These are phyloP conservation scores for Pestalotiopsis sp. DNA, from an alignment of 2,329 filamentous ascomycete genomes.

Conservation along the genomic window DNA sequence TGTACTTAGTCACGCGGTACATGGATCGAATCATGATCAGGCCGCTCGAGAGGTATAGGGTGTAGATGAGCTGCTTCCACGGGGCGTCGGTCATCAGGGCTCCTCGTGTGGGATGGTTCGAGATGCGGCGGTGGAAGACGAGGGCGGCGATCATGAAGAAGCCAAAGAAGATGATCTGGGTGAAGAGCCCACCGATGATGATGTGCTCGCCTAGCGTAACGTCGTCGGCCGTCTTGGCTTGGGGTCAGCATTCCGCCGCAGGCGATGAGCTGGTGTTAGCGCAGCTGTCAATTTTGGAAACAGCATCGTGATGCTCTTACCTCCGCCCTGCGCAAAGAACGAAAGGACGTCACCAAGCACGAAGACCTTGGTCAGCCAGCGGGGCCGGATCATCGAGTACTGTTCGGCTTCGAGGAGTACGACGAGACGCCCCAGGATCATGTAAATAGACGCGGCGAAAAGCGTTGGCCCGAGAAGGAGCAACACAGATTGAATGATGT, in stretches of 20 bases:
- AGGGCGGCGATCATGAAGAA: slow-evolving; percentile 46
- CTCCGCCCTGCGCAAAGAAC: slow-evolving; percentile 20
- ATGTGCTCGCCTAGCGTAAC: slow-evolving; percentile 38
- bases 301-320: slow-evolving; percentile 14
- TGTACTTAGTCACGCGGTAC: slow-evolving; percentile 49
- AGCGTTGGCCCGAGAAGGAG: slow-evolving; percentile 42
- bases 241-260: slow-evolving; percentile 41
- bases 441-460: slow-evolving; percentile 30
- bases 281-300: no score
- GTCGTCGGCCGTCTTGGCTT: slow-evolving; percentile 23
- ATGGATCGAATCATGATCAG: slow-evolving; percentile 49
- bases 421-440: slow-evolving; percentile 43
- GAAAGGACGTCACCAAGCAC: slow-evolving; percentile 26
- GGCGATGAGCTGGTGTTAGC: slow-evolving; percentile 7
- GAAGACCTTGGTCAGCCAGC: slow-evolving; percentile 50
- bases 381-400: slow-evolving; percentile 40
- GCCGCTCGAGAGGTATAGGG: slow-evolving; percentile 9
- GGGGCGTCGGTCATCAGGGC: slow-evolving; percentile 18
- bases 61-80: slow-evolving; percentile 16
- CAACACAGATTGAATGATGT: slow-evolving; percentile 38
- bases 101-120: slow-evolving; percentile 25
- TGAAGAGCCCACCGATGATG: slow-evolving; percentile 45
- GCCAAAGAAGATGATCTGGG: slow-evolving; percentile 51
- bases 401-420: slow-evolving; percentile 35
- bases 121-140: slow-evolving; percentile 47